Evolutionary conservation across 169 alveolate genomes (phyloP).

Genomic region (Plasmodium sp.): DNA sequence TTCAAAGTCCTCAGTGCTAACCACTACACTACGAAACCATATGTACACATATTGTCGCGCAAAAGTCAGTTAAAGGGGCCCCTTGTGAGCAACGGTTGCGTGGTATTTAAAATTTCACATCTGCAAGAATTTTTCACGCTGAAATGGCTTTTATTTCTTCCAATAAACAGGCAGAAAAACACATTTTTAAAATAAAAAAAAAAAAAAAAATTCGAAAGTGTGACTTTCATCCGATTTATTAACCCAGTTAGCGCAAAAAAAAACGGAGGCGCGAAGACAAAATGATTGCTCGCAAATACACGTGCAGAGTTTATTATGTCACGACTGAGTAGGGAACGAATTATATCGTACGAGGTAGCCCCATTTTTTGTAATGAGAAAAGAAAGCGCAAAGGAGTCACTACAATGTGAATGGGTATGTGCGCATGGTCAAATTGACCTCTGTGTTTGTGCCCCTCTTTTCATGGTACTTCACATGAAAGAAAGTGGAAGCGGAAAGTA

Average conservation of each 20-base stretch:
- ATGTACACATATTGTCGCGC: neutral
- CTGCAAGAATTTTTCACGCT: neutral
- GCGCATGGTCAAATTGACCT: neutral
- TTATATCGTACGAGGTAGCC: neutral
- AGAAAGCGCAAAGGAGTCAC: neutral
- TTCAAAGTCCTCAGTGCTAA: constrained; percentile 96
- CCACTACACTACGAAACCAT: constrained; percentile 95
- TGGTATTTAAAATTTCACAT: neutral
- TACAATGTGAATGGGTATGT: neutral
- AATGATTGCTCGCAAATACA: neutral
- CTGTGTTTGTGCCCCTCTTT: neutral
- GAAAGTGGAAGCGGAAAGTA: neutral
- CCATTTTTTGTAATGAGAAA: neutral
- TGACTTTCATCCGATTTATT: neutral
- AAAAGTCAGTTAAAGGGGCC: neutral
- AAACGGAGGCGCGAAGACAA: neutral
- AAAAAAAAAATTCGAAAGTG: no score
- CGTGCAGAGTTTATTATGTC: neutral
- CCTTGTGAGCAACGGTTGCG: neutral
- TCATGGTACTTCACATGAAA: neutral
- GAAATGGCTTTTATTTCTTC: neutral
- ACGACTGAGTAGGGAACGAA: neutral
- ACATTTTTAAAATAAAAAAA: no score
- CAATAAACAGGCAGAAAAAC: neutral
- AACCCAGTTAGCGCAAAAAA: neutral